Evolutionary conservation across 1,139 yeast species (phyloP), one percentile per base, ranked within the genome.

Genomic region (Dujonia santamariae): DNA sequence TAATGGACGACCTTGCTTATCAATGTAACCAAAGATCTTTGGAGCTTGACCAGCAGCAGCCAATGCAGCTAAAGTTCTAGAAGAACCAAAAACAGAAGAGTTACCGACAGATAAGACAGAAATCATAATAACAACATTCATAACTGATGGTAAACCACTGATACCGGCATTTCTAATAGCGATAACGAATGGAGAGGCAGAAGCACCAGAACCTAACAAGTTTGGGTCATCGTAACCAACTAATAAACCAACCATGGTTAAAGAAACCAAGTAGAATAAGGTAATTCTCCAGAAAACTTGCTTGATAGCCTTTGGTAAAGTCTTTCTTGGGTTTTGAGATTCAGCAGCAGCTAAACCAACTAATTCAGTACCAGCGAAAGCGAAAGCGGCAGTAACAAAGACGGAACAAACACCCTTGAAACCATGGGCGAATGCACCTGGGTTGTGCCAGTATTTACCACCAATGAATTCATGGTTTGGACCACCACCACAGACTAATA

Each of bases 141-240:
- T 50, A 28, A 60, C 56, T 4, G 64, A 58, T 7, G 64, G 64
- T 12, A 59, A 47, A 4, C 52, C 65, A 11, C 50, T 47, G 24
- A 60, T 59, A 22, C 55, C 46, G 8, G 62, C 63, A 26, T 51
- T 50, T 40, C 50, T 54, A 26, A 63, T 61, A 22, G 71, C 71
- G 41, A 65, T 57, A 20, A 65, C 72, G 45, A 63, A 65, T 3
- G 72, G 71, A 7, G 70, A 63, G 12, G 61, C 54, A 32, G 63
- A 58, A 28, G 56, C 46, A 21, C 51, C 40, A 15, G 32, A 31
- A 9, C 48, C 48, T 32, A 48, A 39, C 26, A 56, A 42, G 12
- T 37, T 36, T 2, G 47, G 41, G 25, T 48, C 45, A 34, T 50
- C 54, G 43, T 58, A 62, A 12, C 61, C 52, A 3, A 62, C 64